A percentile compares a stretch with the other conserved stretches of the same genome.
Conservation (phyloP, 148 eudicot species). For the Chenopodium suecicum region DNA sequence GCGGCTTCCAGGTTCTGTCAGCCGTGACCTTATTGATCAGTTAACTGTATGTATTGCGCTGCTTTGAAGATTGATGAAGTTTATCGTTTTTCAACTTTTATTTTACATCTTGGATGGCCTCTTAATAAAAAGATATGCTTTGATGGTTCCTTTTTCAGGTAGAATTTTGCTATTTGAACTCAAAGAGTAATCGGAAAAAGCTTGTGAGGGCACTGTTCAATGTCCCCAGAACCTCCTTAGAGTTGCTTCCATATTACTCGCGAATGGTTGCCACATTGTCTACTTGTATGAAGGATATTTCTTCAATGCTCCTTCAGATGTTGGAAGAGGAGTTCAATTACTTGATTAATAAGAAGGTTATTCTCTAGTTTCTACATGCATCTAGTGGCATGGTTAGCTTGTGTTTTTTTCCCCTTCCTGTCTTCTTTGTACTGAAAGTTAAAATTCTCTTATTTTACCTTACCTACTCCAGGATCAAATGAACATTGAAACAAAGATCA, state of each 20-base stretch:
- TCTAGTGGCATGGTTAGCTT: not conserved
- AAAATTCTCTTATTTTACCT: not conserved
- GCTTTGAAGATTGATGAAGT: not conserved
- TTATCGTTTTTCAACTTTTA: not conserved
- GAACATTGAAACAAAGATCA: conserved; percentile 93
- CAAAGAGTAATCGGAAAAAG: conserved; percentile 85
- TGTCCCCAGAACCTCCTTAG: conserved; percentile 93
- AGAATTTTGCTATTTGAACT: conserved; percentile 91
- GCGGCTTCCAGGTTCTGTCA: conserved; percentile 94
- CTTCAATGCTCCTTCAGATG: conserved; percentile 78
- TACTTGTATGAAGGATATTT: conserved; percentile 90
- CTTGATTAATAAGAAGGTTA: conserved; percentile 87
- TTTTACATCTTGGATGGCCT: not conserved
- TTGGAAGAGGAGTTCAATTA: conserved; percentile 94
- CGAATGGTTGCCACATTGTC: conserved; percentile 97
- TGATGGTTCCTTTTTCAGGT: conserved; percentile 49
- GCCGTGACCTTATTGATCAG: conserved; percentile 98
- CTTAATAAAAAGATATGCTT: conserved; percentile 5
- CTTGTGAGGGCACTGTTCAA: conserved; percentile 89
- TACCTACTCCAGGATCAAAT: conserved; percentile 73
- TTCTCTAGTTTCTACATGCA: conserved; percentile 11
- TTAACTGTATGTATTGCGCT: conserved; percentile 54
- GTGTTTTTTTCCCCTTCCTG: not conserved
- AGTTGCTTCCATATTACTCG: conserved; percentile 87
- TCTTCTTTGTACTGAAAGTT: not conserved